Conservation (phyloP, 1,284 basidiomycete genomes). For the Fomitopsis betulina region DNA sequence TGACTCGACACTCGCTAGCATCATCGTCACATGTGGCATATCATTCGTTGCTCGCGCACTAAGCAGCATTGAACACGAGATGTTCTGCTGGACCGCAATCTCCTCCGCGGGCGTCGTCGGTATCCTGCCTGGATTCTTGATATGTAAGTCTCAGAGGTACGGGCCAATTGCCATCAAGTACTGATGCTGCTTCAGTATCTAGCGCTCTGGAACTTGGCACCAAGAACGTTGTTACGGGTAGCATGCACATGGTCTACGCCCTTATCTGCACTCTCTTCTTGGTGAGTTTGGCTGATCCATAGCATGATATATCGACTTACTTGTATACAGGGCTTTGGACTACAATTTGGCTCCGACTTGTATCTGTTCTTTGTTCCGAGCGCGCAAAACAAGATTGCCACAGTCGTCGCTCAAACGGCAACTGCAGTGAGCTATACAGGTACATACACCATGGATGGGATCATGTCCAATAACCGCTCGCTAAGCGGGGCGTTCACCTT, state of each 20-base stretch:
- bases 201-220: slow-evolving; percentile 85
- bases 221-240: slow-evolving; percentile 83
- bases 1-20: slow-evolving; percentile 37
- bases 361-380: slow-evolving; percentile 72
- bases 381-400: slow-evolving; percentile 48
- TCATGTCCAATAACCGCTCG: slow-evolving; percentile 42
- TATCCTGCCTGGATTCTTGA: slow-evolving; percentile 80
- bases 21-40: slow-evolving; percentile 76
- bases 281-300: slow-evolving; percentile 1
- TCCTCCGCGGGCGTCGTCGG: slow-evolving; percentile 79
- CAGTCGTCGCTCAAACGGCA: slow-evolving; percentile 46
- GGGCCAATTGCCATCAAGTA: background rate
- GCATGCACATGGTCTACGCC: slow-evolving; percentile 87
- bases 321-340: slow-evolving; percentile 60
- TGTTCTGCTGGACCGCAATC: slow-evolving; percentile 89
- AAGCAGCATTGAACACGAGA: slow-evolving; percentile 60
- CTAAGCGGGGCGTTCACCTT: slow-evolving; percentile 75
- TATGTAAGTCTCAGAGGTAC: slow-evolving; percentile 46
- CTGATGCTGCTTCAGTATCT: slow-evolving; percentile 47
- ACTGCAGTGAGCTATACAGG: slow-evolving; percentile 55
- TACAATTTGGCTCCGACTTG: slow-evolving; percentile 84
- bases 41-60: slow-evolving; percentile 78
- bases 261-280: slow-evolving; percentile 85
- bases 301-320: background rate
- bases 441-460: slow-evolving; percentile 62